A percentile compares a stretch with the other conserved stretches of the same genome.
Evolutionary conservation across 768 basidiomycete genomes (phyloP).

Genomic region (Hericium coralloides): DNA sequence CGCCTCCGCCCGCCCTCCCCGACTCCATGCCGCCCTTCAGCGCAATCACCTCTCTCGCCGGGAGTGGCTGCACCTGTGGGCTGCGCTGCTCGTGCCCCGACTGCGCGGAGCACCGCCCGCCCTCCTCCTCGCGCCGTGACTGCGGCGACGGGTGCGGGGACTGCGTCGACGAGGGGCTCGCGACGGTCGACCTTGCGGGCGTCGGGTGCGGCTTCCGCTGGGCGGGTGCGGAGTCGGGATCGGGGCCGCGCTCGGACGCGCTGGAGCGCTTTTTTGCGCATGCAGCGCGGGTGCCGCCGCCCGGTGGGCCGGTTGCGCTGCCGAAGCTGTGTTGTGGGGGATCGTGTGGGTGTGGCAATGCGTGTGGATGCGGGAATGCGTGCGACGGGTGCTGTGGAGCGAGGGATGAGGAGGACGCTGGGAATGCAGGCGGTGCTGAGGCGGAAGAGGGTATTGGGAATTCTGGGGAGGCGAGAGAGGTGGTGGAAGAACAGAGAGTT

Average conservation of each 20-base stretch:
- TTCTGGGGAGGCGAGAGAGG: not conserved
- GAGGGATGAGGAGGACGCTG: not conserved
- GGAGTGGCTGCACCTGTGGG: constrained; percentile 16
- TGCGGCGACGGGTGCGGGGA: constrained; percentile 6
- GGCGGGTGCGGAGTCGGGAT: not conserved
- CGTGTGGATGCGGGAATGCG: constrained; percentile 10
- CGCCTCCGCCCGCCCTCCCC: not conserved
- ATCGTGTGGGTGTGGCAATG: constrained; percentile 9
- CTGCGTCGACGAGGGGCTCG: constrained; percentile 9
- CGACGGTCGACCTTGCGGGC: constrained; percentile 4
- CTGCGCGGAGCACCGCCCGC: constrained; percentile 4
- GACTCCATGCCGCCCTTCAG: constrained; percentile 14
- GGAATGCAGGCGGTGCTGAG: not conserved
- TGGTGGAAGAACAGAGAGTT: too few species aligned
- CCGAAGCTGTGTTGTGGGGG: constrained; percentile 15
- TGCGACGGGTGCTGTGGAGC: constrained; percentile 9
- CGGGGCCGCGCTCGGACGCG: not conserved
- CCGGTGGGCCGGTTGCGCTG: constrained; percentile 11
- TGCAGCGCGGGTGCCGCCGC: constrained; percentile 10
- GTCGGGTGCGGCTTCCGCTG: not conserved
- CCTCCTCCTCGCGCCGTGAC: not conserved
- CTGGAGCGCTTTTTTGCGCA: constrained; percentile 11
- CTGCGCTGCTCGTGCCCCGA: constrained; percentile 12
- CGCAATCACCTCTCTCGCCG: constrained; percentile 14
- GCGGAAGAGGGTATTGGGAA: not conserved